Evolutionary conservation across 2,329 filamentous ascomycete genomes (phyloP), one percentile per base, ranked within the genome.

Genomic region (Scedosporium aurantiacum): DNA sequence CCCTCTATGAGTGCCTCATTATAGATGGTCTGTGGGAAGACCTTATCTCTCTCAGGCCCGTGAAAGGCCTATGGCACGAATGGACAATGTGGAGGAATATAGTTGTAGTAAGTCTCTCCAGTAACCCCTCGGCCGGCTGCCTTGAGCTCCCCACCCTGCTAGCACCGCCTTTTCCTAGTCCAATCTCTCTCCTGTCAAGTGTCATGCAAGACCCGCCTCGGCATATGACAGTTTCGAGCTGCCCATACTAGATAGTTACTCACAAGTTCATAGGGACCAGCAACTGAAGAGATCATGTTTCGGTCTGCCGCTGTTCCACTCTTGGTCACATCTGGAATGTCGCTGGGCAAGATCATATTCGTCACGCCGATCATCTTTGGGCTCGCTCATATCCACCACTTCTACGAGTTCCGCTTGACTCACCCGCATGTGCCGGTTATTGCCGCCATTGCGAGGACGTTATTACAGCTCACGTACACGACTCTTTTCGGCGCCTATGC

Each of bases 241-340:
- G 10, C 32, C 8, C 14, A 37, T 37, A 37, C 32, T 14, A 37
- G 32, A 37, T 10, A 37, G 32, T 55, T 43, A 40, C 62, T 63
- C 41, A 63, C 52, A 58, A 56, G 54, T 63, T 40, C 61, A 52
- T 32, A 64, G 61, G 91, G 91, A 41, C 92, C 94, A 0, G 77
- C 94, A 61, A 96, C 91, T 10, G 94, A 99, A 76, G 94, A 99
- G 74, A 78, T 96, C 63, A 88, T 97, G 68, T 99, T 97, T 79
- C 89, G 94, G 69, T 91, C 90, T 3, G 85, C 91, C 66, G 86
- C 92, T 60, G 82, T 97, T 45, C 89, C 93, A 1, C 80, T 97
- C 10, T 87, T 97, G 69, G 76, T 97, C 32, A 78, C 91, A 58
- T 86, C 91, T 21, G 81, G 81, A 54, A 77, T 84, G 58, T 79